These are phyloP conservation scores for Aspergillus quadrilineatus DNA, from an alignment of 2,329 filamentous ascomycete genomes.

Conservation along the genomic window DNA sequence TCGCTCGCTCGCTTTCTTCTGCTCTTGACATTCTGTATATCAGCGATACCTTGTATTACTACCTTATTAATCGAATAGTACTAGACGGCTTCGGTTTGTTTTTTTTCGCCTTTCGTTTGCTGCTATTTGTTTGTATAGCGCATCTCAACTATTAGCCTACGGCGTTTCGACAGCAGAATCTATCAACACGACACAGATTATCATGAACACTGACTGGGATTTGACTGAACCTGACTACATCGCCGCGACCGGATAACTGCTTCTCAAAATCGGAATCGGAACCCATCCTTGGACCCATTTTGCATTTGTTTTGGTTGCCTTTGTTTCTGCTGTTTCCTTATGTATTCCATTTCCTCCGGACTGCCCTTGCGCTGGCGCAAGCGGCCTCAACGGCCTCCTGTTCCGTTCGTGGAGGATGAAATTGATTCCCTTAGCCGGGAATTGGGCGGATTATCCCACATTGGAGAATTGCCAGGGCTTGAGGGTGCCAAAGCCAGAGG, in stretches of 20 bases:
- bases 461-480: slow-evolving; percentile 31
- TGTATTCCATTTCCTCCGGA: slow-evolving; percentile 10
- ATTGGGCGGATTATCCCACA: slow-evolving; percentile 31
- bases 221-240: slow-evolving; percentile 21
- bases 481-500: slow-evolving; percentile 39
- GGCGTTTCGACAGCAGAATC: slow-evolving; percentile 10
- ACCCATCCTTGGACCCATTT: slow-evolving; percentile 3
- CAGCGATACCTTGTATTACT: slow-evolving; percentile 18
- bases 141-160: slow-evolving; percentile 10
- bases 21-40: slow-evolving; percentile 12
- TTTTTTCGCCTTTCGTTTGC: neutral
- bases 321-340: slow-evolving; percentile 12
- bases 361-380: slow-evolving; percentile 29
- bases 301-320: slow-evolving; percentile 5
- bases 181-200: slow-evolving; percentile 18
- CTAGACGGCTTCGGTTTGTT: slow-evolving; percentile 6
- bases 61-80: slow-evolving; percentile 15
- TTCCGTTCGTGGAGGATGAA: slow-evolving; percentile 48
- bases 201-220: slow-evolving; percentile 25
- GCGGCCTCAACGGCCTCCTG: slow-evolving; percentile 41
- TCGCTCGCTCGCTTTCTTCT: neutral
- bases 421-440: slow-evolving; percentile 43
- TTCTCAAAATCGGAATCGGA: slow-evolving; percentile 6
- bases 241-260: slow-evolving; percentile 23
- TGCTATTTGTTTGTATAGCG: slow-evolving; percentile 13